A percentile compares a stretch with the other conserved stretches of the same genome.
Evolutionary conservation across 345 rosid genomes (phyloP).

Genomic region (Citrus glauca): DNA sequence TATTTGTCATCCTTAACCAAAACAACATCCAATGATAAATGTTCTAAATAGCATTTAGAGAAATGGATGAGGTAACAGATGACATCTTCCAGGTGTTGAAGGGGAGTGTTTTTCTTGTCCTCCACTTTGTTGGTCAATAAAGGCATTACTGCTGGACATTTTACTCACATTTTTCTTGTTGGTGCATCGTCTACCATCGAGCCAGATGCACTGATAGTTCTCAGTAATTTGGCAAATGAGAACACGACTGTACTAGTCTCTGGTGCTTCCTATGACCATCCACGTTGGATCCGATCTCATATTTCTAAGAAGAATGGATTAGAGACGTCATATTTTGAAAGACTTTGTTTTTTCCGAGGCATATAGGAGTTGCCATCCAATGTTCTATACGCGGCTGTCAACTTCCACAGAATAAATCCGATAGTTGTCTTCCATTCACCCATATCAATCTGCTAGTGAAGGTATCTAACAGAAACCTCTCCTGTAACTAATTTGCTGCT

Average conservation of each 20-base stretch:
- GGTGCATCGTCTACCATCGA: slow-evolving; percentile 31
- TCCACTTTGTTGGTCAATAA: not conserved
- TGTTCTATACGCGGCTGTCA: not conserved
- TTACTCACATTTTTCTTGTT: slow-evolving; percentile 28
- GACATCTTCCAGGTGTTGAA: slow-evolving; percentile 25
- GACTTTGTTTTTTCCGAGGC: slow-evolving; percentile 13
- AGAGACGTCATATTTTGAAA: slow-evolving; percentile 26
- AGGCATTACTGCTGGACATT: slow-evolving; percentile 33
- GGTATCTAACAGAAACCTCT: not conserved
- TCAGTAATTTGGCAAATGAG: slow-evolving; percentile 29
- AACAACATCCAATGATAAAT: too few species aligned
- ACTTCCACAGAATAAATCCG: not conserved
- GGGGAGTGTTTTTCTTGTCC: slow-evolving; percentile 34
- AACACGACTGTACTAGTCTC: slow-evolving; percentile 25
- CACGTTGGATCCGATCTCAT: slow-evolving; percentile 27
- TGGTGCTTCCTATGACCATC: slow-evolving; percentile 14
- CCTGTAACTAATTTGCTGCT: not conserved
- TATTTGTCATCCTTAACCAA: too few species aligned
- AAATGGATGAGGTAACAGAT: slow-evolving; percentile 15
- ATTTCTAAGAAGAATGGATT: slow-evolving; percentile 29
- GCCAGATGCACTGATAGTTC: slow-evolving; percentile 32
- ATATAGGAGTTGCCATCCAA: not conserved
- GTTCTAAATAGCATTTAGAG: slow-evolving; percentile 20
- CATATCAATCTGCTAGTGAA: not conserved
- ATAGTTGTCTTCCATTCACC: not conserved